phyloP scores from a whole-genome alignment of 1,284 basidiomycete species.

The Apiotrichum akiyoshidainum region DNA sequence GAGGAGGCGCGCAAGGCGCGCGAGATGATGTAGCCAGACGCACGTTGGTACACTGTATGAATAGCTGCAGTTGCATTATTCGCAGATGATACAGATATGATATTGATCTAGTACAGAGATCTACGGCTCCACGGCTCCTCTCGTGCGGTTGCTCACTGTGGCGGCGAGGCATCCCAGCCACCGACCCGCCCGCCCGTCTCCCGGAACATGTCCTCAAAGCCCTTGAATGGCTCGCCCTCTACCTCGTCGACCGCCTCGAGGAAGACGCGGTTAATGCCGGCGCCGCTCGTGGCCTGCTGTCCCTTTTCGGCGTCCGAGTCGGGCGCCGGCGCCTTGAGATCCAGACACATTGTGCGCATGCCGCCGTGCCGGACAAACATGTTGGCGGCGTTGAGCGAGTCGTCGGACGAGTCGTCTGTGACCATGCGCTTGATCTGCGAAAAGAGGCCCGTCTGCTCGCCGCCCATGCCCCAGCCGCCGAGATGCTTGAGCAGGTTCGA shows the following conservation, averaged over 20 bases:
- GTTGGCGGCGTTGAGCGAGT: slow-evolving; percentile 42
- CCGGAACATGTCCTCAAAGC: slow-evolving; percentile 44
- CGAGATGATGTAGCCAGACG: slow-evolving; percentile 9
- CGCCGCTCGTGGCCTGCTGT: not conserved
- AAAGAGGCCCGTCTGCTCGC: slow-evolving; percentile 29
- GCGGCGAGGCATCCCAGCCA: slow-evolving; percentile 34
- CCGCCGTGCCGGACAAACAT: slow-evolving; percentile 46
- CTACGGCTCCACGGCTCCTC: no score
- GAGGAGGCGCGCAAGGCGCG: slow-evolving; percentile 21
- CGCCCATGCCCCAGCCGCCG: slow-evolving; percentile 9
- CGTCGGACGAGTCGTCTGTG: slow-evolving; percentile 28
- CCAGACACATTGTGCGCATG: slow-evolving; percentile 46
- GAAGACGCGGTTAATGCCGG: slow-evolving; percentile 24
- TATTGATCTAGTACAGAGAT: no score
- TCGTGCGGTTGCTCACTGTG: no score
- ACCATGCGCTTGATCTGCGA: slow-evolving; percentile 45
- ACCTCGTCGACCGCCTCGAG: slow-evolving; percentile 27
- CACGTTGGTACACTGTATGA: no score
- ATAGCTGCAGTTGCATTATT: no score
- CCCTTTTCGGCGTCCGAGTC: not conserved
- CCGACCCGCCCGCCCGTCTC: slow-evolving; percentile 45
- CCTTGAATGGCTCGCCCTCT: slow-evolving; percentile 37
- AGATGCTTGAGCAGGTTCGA: slow-evolving; percentile 54
- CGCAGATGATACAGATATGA: no score
- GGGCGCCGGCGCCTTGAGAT: slow-evolving; percentile 36